Evolutionary conservation across 1,284 basidiomycete genomes (phyloP), one percentile per base, ranked within the genome.

Genomic region (Pterula multifida): DNA sequence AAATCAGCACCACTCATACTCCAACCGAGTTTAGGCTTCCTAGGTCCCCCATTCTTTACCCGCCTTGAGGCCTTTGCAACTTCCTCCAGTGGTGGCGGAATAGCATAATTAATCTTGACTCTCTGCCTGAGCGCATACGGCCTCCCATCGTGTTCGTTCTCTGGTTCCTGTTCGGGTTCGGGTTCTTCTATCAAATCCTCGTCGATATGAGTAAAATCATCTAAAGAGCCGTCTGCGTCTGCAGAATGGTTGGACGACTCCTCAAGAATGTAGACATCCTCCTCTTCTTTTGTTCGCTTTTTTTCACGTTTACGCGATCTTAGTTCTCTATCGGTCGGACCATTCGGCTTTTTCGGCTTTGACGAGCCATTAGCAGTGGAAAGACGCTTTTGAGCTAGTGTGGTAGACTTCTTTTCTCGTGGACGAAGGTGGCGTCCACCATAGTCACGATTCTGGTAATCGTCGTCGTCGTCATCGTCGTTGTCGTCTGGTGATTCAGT

Each of bases 1-100:
- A 88, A 63, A 63, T 87, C 84, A 0, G 84, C 79, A 21, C 86
- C 86, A 45, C 64, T 76, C 3, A 79, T 83, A 62, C 84, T 88
- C 84, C 85, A 88, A 2, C 85, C 84, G 19, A 78, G 73, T 17
- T 42, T 42, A 9, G 39, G 39, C 21, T 22, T 42, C 39, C 39
- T 42, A 6, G n/a, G 9, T 22, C 39, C 39, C 4, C 70, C 70
- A 56, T 68, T 73, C 36, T 63, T 68, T 49, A 64, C 64, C 32
- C 60, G 62, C 48, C 65, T 63, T 51, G 56, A 62, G 51, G 59
- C 63, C 49, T 58, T 62, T 6, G 24, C 45, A 25, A 28, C 22
- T 47, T 85, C 82, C 52, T 87, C 85, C 17, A 88, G 66, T 0
- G 82, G 81, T 0, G 84, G 85, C 0, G 82, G 84, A 23, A 88